Conservation (phyloP, 768 basidiomycete genomes). For the Lyophyllum semitale region DNA sequence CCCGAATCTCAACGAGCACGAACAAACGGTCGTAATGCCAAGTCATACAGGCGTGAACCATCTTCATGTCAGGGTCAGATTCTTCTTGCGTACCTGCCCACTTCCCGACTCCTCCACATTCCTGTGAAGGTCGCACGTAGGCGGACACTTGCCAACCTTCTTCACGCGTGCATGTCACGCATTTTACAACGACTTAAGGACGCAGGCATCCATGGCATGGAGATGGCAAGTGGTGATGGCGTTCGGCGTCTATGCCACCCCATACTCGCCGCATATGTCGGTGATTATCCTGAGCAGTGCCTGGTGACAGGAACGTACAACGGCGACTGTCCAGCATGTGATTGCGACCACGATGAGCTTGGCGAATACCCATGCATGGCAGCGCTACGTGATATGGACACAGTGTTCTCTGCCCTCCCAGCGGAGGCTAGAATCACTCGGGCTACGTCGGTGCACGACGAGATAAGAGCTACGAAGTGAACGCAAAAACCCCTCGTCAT, state of each 20-base stretch:
- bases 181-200: constrained; percentile 30
- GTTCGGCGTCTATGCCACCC: constrained; percentile 30
- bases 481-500: too few relatives aligned
- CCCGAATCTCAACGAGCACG: too few relatives aligned
- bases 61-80: constrained; percentile 35
- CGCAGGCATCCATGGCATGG: constrained; percentile 24
- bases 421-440: too few relatives aligned
- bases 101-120: constrained; percentile 13
- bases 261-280: constrained; percentile 39
- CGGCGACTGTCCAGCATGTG: constrained; percentile 30
- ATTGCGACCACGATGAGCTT: constrained; percentile 15
- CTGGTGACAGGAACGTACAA: constrained; percentile 30
- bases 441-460: too few relatives aligned
- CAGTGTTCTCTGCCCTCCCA: constrained; percentile 24
- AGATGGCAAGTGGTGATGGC: constrained; percentile 36
- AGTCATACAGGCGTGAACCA: too few relatives aligned
- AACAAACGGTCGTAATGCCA: too few relatives aligned
- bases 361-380: constrained; percentile 9
- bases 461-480: too few relatives aligned
- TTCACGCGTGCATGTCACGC: constrained; percentile 32
- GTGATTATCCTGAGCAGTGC: constrained; percentile 48
- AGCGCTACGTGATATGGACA: constrained; percentile 11
- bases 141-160: constrained; percentile 32
- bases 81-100: constrained; percentile 43
- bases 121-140: constrained; percentile 26